These are phyloP conservation scores for Phytophthora uliginosa DNA, from an alignment of 352 stramenopile species.

Conservation along the genomic window DNA sequence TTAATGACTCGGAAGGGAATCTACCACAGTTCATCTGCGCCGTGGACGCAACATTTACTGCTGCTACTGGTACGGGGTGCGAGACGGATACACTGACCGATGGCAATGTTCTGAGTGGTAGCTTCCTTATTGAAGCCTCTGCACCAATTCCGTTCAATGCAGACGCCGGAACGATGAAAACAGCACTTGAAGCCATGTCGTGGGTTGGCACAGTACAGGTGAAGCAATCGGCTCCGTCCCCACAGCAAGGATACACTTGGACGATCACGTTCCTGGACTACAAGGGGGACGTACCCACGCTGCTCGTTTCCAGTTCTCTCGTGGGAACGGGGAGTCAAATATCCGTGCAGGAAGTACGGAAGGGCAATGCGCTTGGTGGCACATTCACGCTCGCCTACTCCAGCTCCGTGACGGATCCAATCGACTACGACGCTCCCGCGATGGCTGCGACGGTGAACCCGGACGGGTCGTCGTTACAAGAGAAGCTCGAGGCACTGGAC, in stretches of 20 bases:
- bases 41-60: conserved; percentile 42
- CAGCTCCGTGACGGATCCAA: conserved; percentile 35
- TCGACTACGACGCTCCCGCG: conserved; percentile 42
- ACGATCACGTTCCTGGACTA: conserved; percentile 84
- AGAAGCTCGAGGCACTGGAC: conserved; percentile 74
- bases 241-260: conserved; percentile 81
- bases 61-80: conserved; percentile 40
- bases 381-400: conserved; percentile 72
- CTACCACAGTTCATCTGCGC: conserved; percentile 84
- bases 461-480: conserved; percentile 76
- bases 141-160: conserved; percentile 70
- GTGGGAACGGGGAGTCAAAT: conserved; percentile 71
- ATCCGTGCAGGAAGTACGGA: conserved; percentile 68
- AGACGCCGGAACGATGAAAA: conserved; percentile 53
- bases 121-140: conserved; percentile 77
- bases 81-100: conserved; percentile 75
- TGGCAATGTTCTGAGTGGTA: conserved; percentile 78
- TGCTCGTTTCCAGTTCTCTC: conserved; percentile 71
- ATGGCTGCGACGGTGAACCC: conserved; percentile 41
- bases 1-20: conserved; percentile 73
- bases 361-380: conserved; percentile 74
- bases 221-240: conserved; percentile 47
- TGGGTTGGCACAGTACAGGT: conserved; percentile 78
- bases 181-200: conserved; percentile 62
- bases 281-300: conserved; percentile 65